Evolutionary conservation across 805 yeast species (phyloP), one percentile per base, ranked within the genome.

Genomic region (Pichia insulana): DNA sequence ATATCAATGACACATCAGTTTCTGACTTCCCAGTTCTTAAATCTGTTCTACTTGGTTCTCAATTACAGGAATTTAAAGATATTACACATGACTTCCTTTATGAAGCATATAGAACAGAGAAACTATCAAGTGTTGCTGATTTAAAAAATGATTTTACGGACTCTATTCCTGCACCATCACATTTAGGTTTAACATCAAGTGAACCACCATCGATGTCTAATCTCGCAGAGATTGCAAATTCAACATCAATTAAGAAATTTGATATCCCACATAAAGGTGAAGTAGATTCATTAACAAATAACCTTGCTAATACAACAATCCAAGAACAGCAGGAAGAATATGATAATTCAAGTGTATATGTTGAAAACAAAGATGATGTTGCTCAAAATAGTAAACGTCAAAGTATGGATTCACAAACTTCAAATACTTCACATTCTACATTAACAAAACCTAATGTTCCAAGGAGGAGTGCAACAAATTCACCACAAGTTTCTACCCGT

Each of bases 41-140:
- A 55, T 68, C 76, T 16, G 82, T 76, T 9, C 52, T 77, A 17
- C 62, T 77, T 44, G 81, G 81, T 26, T 68, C 79, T 16, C 82
- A 77, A 54, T 64, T 77, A 50, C 81, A 76, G 57, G 83, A 77
- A 52, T 65, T 77, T 59, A 77, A 77, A 59, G 83, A 77, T 56
- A 69, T 77, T 52, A 77, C 83, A 30, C 81, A 77, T 54, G 82
- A 76, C 55, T 77, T 72, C 65, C 61, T 77, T 45, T 77, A 77
- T 56, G 83, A 77, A 57, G 69, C 73, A 36, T 77, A 77, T 61
- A 68, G 83, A 67, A 77, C 82, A n/a, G 82, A 77, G 52, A 65
- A 76, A 50, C 67, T 77, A 57, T 70, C 74, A 43, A 67, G 68
- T 49, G 82, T 76, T 41, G 65, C 79, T 3, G 78, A 74, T 36